phyloP scores from a whole-genome alignment of 2,329 filamentous ascomycete species.

The Penicillium oxalicum region DNA sequence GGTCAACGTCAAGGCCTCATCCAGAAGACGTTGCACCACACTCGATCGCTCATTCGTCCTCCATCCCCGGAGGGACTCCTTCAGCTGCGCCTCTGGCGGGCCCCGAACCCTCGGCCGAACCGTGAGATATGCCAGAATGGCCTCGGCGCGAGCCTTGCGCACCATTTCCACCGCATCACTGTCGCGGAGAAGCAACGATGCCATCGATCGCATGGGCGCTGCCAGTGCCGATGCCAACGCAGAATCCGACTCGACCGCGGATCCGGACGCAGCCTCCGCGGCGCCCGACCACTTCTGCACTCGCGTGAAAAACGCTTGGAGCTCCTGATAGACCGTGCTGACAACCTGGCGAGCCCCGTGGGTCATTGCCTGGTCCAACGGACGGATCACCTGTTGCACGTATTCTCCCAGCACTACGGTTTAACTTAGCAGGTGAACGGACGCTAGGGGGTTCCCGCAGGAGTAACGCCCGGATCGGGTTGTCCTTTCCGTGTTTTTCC shows the following conservation, averaged over 20 bases:
- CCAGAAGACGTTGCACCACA: constrained; percentile 30
- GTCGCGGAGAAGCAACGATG: constrained; percentile 28
- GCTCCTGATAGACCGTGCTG: constrained; percentile 30
- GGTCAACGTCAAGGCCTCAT: constrained; percentile 24
- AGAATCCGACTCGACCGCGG: constrained; percentile 3
- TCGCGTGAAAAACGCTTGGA: constrained; percentile 29
- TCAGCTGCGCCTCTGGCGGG: constrained; percentile 14
- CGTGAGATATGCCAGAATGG: constrained; percentile 28
- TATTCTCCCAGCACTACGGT: constrained; percentile 28
- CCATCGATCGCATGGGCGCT: constrained; percentile 24
- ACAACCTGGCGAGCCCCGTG: constrained; percentile 32
- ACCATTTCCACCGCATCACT: constrained; percentile 34
- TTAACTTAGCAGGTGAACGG: constrained; percentile 22
- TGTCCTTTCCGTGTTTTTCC: too few relatives aligned
- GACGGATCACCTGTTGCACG: constrained; percentile 24
- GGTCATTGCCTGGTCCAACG: constrained; percentile 26
- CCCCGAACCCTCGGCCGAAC: constrained; percentile 19
- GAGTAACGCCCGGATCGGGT: not conserved
- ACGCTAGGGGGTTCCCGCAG: constrained; percentile 14
- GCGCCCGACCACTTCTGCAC: constrained; percentile 19
- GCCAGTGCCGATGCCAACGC: constrained; percentile 24
- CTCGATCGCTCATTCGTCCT: constrained; percentile 36
- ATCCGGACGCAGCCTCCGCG: not conserved
- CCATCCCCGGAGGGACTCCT: constrained; percentile 29
- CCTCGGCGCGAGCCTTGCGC: constrained; percentile 35